Evolutionary conservation across 1,284 basidiomycete genomes (phyloP).

Genomic region (Prillingera fragicola): DNA sequence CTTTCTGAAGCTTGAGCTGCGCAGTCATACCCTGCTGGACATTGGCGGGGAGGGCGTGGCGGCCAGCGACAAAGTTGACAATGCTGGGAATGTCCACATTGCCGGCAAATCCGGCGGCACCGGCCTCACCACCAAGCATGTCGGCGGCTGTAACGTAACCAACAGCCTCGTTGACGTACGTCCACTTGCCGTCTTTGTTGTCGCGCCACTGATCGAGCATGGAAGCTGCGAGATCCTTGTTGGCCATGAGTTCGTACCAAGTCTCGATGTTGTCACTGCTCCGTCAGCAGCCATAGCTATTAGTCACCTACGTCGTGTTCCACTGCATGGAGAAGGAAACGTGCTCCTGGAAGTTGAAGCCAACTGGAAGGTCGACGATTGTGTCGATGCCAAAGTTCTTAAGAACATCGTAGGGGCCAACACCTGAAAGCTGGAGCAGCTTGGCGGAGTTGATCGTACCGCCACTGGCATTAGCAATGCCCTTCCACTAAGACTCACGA

Average conservation of each 20-base stretch:
- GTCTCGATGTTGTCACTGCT: conserved; percentile 20
- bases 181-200: conserved; percentile 37
- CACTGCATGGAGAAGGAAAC: conserved; percentile 34
- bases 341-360: conserved; percentile 32
- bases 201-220: conserved; percentile 29
- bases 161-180: conserved; percentile 48
- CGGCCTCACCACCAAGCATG: conserved; percentile 15
- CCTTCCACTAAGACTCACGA: conserved; percentile 5
- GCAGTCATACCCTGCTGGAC: conserved; percentile 37
- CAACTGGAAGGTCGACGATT: conserved; percentile 20
- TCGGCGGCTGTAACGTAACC: conserved; percentile 34
- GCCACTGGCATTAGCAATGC: conserved; percentile 9
- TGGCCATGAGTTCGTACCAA: conserved; percentile 36
- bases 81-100: conserved; percentile 61
- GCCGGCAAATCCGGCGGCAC: conserved; percentile 24
- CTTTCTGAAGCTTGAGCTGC: conserved; percentile 38
- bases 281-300: too few relatives aligned
- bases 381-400: conserved; percentile 14
- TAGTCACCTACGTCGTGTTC: conserved; percentile 23
- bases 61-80: conserved; percentile 59
- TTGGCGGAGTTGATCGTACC: conserved; percentile 14
- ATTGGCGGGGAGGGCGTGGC: conserved; percentile 33
- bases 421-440: conserved; percentile 18
- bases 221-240: conserved; percentile 21
- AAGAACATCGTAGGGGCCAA: conserved; percentile 11